Base-by-base conservation (phyloP, 2,329 filamentous ascomycete genomes). In the Drechslerella dactyloides region DNA sequence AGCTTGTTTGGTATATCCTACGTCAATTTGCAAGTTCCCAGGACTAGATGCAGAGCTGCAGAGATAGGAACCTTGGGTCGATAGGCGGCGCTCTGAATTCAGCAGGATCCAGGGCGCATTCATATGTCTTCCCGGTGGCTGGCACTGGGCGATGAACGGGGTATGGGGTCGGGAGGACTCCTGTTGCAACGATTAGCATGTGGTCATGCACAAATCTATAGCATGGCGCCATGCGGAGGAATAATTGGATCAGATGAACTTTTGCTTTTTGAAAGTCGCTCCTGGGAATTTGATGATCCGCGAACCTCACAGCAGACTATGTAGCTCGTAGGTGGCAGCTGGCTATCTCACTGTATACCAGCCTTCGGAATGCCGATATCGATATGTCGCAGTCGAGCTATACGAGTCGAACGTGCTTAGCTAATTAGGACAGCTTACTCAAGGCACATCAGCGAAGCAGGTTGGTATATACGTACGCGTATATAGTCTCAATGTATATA, bases 231-330 rank as follows among this genome's bases (percentile, higher is more conserved):
- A 56, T 65, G 44, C 44, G 21, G 2, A 5, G 59, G 60, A 59
- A 65, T 55, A 51, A 65, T 65, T 72, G 68, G 68, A 48, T 61
- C 52, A 60, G 10, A 24, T 56, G 55, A 56, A 61, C 37, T 55
- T 72, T 72, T 72, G 68, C 68, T 72, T 72, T 72, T 72, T 65
- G 52, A 48, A 58, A 54, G n/a, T 24, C 60, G 64, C 53, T 59
- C 55, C 33, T 51, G 27, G n/a, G 46, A 50, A 17, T 48, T 51
- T 48, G 4, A 17, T 21, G 17, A 48, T 48, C 19, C 44, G 30
- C 42, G 50, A 42, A 40, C 55, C 54, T 72, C 46, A 40, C 44
- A 13, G 50, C 40, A 21, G 37, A 46, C 30, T 35, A 33, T 19
- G 23, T 37, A 23, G 53, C 50, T 60, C 33, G 37, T 37, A 37